A percentile compares a stretch with the other conserved stretches of the same genome.
Conservation (phyloP, 1,139 yeast genomes). For the Kodamaea sp. region DNA sequence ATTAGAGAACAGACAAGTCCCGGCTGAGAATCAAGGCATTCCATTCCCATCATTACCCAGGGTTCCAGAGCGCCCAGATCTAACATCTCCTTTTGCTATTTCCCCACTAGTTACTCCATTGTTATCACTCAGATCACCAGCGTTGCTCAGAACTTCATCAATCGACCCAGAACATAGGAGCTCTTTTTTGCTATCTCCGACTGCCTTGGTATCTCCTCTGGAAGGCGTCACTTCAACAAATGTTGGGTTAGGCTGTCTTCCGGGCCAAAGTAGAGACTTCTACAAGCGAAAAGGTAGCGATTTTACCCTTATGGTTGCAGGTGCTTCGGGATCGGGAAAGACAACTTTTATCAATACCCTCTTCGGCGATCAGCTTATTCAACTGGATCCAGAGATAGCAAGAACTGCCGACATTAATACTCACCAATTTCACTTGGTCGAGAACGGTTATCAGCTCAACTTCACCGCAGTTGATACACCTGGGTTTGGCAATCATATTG, state of each 20-base stretch:
- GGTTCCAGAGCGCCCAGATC: too few species aligned
- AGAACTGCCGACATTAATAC: conserved; percentile 2
- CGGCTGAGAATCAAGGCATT: too few species aligned
- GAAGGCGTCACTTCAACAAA: background rate
- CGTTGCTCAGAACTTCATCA: too few species aligned
- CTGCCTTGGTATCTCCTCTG: background rate
- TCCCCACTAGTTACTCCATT: too few species aligned
- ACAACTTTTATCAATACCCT: conserved; percentile 70
- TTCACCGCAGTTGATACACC: conserved; percentile 42
- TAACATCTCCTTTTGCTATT: too few species aligned
- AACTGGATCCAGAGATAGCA: background rate
- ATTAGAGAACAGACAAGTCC: too few species aligned
- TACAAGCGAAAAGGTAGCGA: conserved; percentile 30
- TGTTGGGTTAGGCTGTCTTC: conserved; percentile 29
- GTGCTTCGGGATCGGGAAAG: conserved; percentile 79
- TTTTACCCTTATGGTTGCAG: conserved; percentile 72
- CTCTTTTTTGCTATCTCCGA: too few species aligned
- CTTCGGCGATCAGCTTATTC: conserved; percentile 8
- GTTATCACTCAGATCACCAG: too few species aligned
- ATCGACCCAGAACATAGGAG: too few species aligned
- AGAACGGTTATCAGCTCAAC: conserved; percentile 17
- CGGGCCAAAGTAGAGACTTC: conserved; percentile 25
- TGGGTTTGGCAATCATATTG: conserved; percentile 42
- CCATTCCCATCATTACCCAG: too few species aligned
- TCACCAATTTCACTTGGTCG: conserved; percentile 13